Percentiles rank a stretch among this genome's conserved stretches.
These are phyloP conservation scores for Aspergillus intermedius DNA, from an alignment of 2,329 filamentous ascomycete species.

Conservation along the genomic window DNA sequence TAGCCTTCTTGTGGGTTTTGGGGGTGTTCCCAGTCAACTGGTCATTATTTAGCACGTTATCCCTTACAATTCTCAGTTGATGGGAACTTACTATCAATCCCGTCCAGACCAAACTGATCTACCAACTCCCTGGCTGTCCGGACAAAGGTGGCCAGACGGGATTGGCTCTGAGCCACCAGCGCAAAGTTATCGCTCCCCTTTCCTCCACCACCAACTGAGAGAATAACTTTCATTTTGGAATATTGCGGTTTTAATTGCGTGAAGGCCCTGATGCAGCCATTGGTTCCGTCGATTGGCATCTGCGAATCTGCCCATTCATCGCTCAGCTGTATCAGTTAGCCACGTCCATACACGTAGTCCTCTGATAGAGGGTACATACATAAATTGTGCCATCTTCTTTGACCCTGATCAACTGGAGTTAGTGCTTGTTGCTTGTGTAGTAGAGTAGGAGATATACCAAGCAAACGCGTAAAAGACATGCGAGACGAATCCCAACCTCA, in stretches of 20 bases:
- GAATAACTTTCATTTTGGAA: slow-evolving; percentile 63
- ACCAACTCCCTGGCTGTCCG: slow-evolving; percentile 61
- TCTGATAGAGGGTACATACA: slow-evolving; percentile 46
- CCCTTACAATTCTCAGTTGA: not conserved
- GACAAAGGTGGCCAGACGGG: slow-evolving; percentile 63
- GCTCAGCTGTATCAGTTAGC: slow-evolving; percentile 51
- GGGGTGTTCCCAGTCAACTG: slow-evolving; percentile 79
- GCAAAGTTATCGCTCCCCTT: slow-evolving; percentile 62
- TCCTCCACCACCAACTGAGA: slow-evolving; percentile 67
- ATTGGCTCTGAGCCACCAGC: slow-evolving; percentile 55
- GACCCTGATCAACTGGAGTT: slow-evolving; percentile 45
- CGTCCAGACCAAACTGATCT: slow-evolving; percentile 64
- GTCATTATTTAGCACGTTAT: not conserved
- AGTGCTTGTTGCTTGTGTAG: not conserved
- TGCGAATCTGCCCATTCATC: slow-evolving; percentile 72
- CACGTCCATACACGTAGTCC: slow-evolving; percentile 1
- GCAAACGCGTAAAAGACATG: slow-evolving; percentile 81
- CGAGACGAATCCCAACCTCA: slow-evolving; percentile 71
- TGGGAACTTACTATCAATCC: slow-evolving; percentile 62
- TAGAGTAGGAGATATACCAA: slow-evolving; percentile 36
- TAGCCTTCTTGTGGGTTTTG: slow-evolving; percentile 58
- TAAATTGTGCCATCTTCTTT: slow-evolving; percentile 66
- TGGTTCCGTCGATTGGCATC: slow-evolving; percentile 64
- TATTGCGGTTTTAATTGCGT: slow-evolving; percentile 66
- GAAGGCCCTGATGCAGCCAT: slow-evolving; percentile 66